Conservation (phyloP, 1,284 basidiomycete genomes). For the Pterulicium gracile region DNA sequence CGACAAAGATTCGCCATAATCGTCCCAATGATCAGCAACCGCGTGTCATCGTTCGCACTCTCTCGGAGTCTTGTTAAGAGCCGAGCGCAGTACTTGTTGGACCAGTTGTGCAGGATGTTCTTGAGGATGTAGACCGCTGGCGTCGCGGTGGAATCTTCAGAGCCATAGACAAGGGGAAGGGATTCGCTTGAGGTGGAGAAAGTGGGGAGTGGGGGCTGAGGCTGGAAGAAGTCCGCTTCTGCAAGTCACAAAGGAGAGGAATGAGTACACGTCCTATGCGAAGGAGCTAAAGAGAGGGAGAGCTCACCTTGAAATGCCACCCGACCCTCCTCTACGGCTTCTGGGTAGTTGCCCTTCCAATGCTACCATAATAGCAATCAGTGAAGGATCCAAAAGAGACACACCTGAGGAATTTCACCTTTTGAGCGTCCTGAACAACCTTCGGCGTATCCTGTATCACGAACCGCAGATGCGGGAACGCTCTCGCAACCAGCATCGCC, state of each 20-base stretch:
- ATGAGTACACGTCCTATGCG: not conserved
- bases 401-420: no score
- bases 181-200: not conserved
- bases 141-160: not conserved
- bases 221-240: not conserved
- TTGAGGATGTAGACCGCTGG: conserved; percentile 9
- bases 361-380: not conserved
- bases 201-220: not conserved
- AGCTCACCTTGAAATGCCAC: conserved; percentile 2
- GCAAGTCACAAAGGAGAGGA: not conserved
- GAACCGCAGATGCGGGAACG: not conserved
- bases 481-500: not conserved
- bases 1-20: conserved; percentile 1
- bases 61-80: not conserved
- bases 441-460: not conserved
- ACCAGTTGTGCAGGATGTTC: conserved; percentile 13
- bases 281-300: not conserved
- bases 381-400: no score
- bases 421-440: not conserved
- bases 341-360: not conserved
- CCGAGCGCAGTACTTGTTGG: conserved; percentile 1
- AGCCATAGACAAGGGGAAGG: no score
- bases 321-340: not conserved
- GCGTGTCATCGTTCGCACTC: not conserved
- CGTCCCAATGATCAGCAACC: not conserved